A percentile compares a stretch with the other conserved stretches of the same genome.
These are phyloP conservation scores for Lactarius akahatsu DNA, from an alignment of 768 basidiomycete species.

Conservation along the genomic window DNA sequence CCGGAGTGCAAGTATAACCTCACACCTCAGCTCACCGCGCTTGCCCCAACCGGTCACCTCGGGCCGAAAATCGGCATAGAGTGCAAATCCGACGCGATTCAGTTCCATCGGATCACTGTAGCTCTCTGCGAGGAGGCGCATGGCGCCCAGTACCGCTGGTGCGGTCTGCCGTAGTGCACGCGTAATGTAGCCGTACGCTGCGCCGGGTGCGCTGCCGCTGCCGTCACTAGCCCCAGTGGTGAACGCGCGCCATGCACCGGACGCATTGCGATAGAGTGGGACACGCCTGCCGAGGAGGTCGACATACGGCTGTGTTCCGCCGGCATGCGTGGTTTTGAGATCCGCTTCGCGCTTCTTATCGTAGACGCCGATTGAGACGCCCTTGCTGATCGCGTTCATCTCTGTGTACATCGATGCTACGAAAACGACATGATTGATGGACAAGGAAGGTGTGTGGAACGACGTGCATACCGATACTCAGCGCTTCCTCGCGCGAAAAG, in stretches of 20 bases:
- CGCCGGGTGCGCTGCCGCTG: slow-evolving; percentile 50
- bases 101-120: slow-evolving; percentile 54
- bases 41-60: slow-evolving; percentile 82
- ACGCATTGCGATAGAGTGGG: slow-evolving; percentile 69
- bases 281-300: slow-evolving; percentile 84
- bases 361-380: slow-evolving; percentile 78
- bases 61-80: slow-evolving; percentile 90
- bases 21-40: slow-evolving; percentile 69
- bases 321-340: slow-evolving; percentile 49
- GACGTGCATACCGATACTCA: slow-evolving; percentile 71
- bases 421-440: background rate
- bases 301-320: slow-evolving; percentile 76
- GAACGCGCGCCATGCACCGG: slow-evolving; percentile 80
- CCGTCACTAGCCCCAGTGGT: slow-evolving; percentile 42
- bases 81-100: slow-evolving; percentile 63
- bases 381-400: slow-evolving; percentile 86
- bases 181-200: slow-evolving; percentile 84
- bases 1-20: slow-evolving; percentile 61
- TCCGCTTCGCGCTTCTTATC: slow-evolving; percentile 53
- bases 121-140: slow-evolving; percentile 64
- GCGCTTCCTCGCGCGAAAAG: slow-evolving; percentile 84
- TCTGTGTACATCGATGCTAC: slow-evolving; percentile 91
- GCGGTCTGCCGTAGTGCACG: slow-evolving; percentile 77
- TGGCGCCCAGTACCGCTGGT: slow-evolving; percentile 72
- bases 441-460: background rate